These are phyloP conservation scores for Candida bentonensis DNA, from an alignment of 805 yeast genomes.

Conservation along the genomic window DNA sequence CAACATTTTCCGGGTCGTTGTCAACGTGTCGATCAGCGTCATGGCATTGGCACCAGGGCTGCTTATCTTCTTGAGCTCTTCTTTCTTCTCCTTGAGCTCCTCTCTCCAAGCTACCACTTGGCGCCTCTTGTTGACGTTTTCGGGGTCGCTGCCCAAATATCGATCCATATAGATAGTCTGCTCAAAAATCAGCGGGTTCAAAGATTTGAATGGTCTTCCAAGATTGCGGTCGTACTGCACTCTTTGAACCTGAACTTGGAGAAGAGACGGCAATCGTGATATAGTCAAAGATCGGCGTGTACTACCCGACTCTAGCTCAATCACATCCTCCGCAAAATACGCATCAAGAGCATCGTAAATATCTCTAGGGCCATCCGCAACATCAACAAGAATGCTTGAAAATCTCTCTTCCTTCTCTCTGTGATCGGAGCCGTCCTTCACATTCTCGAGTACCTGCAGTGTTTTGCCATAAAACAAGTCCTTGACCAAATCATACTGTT, in stretches of 20 bases:
- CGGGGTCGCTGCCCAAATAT: slow-evolving; percentile 47
- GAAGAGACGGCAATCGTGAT: slow-evolving; percentile 56
- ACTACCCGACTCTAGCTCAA: slow-evolving; percentile 51
- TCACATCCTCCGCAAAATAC: slow-evolving; percentile 59
- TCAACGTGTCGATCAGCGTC: slow-evolving; percentile 36
- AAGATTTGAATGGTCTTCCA: slow-evolving; percentile 65
- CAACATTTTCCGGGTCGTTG: slow-evolving; percentile 29
- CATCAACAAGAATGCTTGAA: slow-evolving; percentile 67
- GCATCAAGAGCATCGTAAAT: slow-evolving; percentile 84
- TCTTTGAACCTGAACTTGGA: slow-evolving; percentile 88
- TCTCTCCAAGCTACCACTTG: slow-evolving; percentile 50
- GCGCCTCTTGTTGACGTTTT: slow-evolving; percentile 35
- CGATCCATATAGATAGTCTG: slow-evolving; percentile 76
- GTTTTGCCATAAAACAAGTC: slow-evolving; percentile 74
- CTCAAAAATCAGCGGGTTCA: slow-evolving; percentile 68
- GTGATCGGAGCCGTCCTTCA: slow-evolving; percentile 21
- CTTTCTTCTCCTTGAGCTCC: slow-evolving; percentile 10
- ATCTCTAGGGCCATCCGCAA: slow-evolving; percentile 77
- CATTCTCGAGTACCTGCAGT: slow-evolving; percentile 47
- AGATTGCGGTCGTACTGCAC: slow-evolving; percentile 74
- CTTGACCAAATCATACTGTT: slow-evolving; percentile 73
- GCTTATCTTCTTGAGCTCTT: slow-evolving; percentile 7
- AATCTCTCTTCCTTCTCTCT: slow-evolving; percentile 60
- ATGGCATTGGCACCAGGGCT: slow-evolving; percentile 24
- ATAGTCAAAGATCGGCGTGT: slow-evolving; percentile 65